Base-by-base conservation (phyloP, 1,284 basidiomycete genomes). In the Thelephora terrestris region DNA sequence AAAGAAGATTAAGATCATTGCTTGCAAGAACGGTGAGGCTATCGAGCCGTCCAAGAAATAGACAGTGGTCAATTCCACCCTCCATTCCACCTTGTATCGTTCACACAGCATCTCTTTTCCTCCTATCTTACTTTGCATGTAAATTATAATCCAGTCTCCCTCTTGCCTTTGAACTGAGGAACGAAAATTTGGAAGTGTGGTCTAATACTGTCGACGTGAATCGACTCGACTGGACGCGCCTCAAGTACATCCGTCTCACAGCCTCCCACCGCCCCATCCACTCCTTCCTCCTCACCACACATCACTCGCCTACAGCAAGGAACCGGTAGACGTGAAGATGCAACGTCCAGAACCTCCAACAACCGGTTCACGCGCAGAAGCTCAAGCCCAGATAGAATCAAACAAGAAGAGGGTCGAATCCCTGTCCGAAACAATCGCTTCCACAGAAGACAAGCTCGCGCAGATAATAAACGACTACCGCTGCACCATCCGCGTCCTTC, bases 21-120 rank as follows among this genome's bases (percentile, higher is more conserved):
- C 93, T 4, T 95, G 92, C 72, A 96, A 95, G 75, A 89, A 87
- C 58, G 89, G 86, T 24, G 90, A 92, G 55, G 84, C 81, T 25
- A 77, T 89, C 47, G 88, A 89, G 56, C 74, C 76, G 29, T 78
- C 76, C 50, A 88, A 86, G 73, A 82, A 83, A 64, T 76, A 56
- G 62, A 29, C 34, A 17, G 47, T 37, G 29, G 29, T 10, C 29
- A 32, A 32, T 32, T 32, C 29, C 7, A 18, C 38, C 38, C n/a
- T 40, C 10, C 23, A 5, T 5, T 18, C 37, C 37, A 5, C 37
- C 14, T 39, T 21, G n/a, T 40, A 7, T 40, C 38, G 18, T 2
- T 25, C 39, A 25, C 18, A 21, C 39, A 12, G 16, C 39, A 42
- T 5, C 17, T 4, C 39, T 42, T 3, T 18, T 42, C 35, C 39